phyloP scores from a whole-genome alignment of 2,329 filamentous ascomycete genomes.

The Botrytis squamosa region DNA sequence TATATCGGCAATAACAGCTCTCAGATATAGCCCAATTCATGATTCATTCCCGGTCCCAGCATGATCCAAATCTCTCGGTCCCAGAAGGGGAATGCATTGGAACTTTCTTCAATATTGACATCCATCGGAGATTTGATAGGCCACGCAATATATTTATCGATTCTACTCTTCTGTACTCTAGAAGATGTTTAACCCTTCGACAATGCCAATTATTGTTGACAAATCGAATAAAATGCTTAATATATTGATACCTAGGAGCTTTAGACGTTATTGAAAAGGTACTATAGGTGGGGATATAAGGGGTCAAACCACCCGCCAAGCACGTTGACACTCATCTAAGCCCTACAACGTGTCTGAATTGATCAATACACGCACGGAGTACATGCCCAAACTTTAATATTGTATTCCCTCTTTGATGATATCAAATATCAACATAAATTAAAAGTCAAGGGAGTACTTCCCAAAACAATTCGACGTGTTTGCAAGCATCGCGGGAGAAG shows the following conservation, averaged over 20 bases:
- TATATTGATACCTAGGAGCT: not conserved
- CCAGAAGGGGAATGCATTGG: not conserved
- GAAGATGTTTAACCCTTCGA: not conserved
- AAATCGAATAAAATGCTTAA: slow-evolving; percentile 5
- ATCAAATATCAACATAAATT: slow-evolving; percentile 12
- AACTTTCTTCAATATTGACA: slow-evolving; percentile 2
- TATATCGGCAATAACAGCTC: not conserved
- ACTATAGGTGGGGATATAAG: slow-evolving; percentile 5
- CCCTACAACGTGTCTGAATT: slow-evolving; percentile 15
- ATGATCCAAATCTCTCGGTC: not conserved
- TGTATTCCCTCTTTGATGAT: slow-evolving; percentile 1
- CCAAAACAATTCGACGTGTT: slow-evolving; percentile 2
- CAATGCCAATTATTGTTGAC: not conserved
- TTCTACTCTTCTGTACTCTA: not conserved
- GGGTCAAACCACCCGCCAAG: slow-evolving; percentile 15
- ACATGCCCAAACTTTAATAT: not conserved
- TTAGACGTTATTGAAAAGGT: slow-evolving; percentile 2
- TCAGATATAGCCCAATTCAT: not conserved
- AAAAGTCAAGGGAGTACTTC: not conserved
- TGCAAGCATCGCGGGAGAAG: not conserved
- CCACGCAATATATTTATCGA: not conserved
- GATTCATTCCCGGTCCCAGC: not conserved
- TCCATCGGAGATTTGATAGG: slow-evolving; percentile 6
- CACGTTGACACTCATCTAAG: slow-evolving; percentile 16
- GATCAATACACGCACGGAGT: slow-evolving; percentile 10